phyloP scores from a whole-genome alignment of 1,139 yeast species.

The Kluyveromyces sp. region DNA sequence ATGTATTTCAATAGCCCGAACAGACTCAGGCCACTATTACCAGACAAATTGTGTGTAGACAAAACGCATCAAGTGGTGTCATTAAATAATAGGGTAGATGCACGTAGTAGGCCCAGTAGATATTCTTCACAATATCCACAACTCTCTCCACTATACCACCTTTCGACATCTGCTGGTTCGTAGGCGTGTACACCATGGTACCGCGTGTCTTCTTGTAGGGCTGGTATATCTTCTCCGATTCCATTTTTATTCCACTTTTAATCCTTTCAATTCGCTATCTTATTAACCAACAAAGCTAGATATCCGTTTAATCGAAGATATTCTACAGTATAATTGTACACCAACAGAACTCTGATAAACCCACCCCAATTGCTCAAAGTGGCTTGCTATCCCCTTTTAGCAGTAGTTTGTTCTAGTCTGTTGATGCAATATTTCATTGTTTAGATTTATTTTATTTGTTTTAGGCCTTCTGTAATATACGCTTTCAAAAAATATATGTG shows the following conservation, averaged over 20 bases:
- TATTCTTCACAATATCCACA: conserved; percentile 15
- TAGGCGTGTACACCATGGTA: conserved; percentile 11
- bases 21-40: conserved; percentile 26
- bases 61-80: conserved; percentile 35
- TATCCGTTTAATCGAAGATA: no score
- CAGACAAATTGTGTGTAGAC: conserved; percentile 31
- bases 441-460: no score
- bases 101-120: conserved; percentile 37
- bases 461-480: no score
- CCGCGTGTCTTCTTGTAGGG: conserved; percentile 10
- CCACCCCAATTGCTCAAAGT: no score
- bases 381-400: no score
- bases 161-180: conserved; percentile 10
- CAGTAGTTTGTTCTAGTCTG: no score
- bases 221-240: conserved; percentile 1
- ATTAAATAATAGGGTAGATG: conserved; percentile 36
- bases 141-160: conserved; percentile 9
- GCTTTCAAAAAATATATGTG: no score
- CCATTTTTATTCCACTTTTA: not conserved
- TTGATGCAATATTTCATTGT: no score
- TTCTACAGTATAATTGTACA: no score
- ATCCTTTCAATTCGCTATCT: not conserved
- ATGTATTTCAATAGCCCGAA: conserved; percentile 27
- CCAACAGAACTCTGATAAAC: no score
- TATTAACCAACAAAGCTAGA: no score